A percentile compares a stretch with the other conserved stretches of the same genome.
Evolutionary conservation across 2,329 filamentous ascomycete genomes (phyloP).

Genomic region (Fusarium subglutinans): DNA sequence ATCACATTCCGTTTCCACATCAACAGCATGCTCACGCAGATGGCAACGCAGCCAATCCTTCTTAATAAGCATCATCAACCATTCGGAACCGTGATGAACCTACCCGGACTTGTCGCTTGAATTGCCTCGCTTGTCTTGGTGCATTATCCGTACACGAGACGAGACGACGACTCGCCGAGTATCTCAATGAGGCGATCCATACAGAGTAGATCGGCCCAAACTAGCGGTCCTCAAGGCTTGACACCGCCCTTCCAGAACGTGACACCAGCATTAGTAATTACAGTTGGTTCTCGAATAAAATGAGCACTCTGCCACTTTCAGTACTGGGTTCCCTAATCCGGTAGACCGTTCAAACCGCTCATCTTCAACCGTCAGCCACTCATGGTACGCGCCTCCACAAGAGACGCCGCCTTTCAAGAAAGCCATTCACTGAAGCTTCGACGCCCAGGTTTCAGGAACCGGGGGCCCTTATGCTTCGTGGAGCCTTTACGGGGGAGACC

Average conservation of each 20-base stretch:
- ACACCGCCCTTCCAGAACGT: slow-evolving; percentile 38
- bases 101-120: slow-evolving; percentile 4
- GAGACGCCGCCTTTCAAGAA: slow-evolving; percentile 4
- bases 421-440: slow-evolving; percentile 1
- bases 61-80: slow-evolving; percentile 2
- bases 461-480: slow-evolving; percentile 9
- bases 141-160: neutral
- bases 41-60: slow-evolving; percentile 1
- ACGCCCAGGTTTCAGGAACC: slow-evolving; percentile 14
- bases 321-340: slow-evolving; percentile 25
- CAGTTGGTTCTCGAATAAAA: neutral
- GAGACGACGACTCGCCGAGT: neutral
- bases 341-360: slow-evolving; percentile 16
- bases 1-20: slow-evolving; percentile 34
- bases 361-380: slow-evolving; percentile 16
- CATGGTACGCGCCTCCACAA: neutral
- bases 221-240: slow-evolving; percentile 8
- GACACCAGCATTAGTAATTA: neutral
- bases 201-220: slow-evolving; percentile 17
- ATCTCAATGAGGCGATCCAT: slow-evolving; percentile 22
- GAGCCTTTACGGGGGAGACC: slow-evolving; percentile 25
- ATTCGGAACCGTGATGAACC: neutral
- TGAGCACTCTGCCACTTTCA: neutral
- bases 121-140: slow-evolving; percentile 9
- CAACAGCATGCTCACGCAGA: slow-evolving; percentile 18